phyloP scores from a whole-genome alignment of 2,329 filamentous ascomycete genomes.

The Colletotrichum falcatum region DNA sequence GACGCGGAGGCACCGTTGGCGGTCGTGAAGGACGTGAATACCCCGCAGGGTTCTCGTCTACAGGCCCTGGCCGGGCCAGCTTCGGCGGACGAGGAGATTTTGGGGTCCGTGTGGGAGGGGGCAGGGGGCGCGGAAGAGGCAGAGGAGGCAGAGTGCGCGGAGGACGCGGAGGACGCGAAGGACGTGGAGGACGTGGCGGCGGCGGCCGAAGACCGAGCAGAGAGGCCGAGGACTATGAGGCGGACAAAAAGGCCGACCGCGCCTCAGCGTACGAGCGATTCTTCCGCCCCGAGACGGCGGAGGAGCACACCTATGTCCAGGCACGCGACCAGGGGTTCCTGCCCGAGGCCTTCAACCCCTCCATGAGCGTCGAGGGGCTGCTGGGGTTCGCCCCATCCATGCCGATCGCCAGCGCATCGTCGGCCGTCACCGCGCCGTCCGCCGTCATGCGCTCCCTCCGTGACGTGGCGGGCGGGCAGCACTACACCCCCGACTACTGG shows the following conservation, averaged over 20 bases:
- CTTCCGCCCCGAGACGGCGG: constrained; percentile 41
- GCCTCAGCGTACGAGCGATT: constrained; percentile 30
- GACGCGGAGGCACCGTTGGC: not conserved
- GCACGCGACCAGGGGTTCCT: constrained; percentile 43
- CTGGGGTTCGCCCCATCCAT: constrained; percentile 51
- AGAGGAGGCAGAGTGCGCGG: no score
- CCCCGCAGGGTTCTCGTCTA: constrained; percentile 4
- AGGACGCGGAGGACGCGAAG: constrained; percentile 32
- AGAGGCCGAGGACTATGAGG: constrained; percentile 38
- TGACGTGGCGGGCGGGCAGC: constrained; percentile 50
- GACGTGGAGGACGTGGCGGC: constrained; percentile 28
- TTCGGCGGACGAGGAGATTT: constrained; percentile 12
- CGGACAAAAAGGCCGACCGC: constrained; percentile 40
- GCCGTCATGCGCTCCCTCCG: constrained; percentile 53
- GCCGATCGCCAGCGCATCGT: constrained; percentile 46
- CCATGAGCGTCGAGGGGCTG: constrained; percentile 51
- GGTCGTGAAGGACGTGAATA: not conserved
- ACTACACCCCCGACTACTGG: constrained; percentile 13
- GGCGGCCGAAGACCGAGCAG: constrained; percentile 40
- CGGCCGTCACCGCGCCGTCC: constrained; percentile 41
- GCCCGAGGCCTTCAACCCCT: constrained; percentile 48
- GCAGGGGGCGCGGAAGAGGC: no score
- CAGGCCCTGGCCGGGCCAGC: constrained; percentile 12
- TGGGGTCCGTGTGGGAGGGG: constrained; percentile 42
- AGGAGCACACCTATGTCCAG: constrained; percentile 46